Conservation (phyloP, 2,329 filamentous ascomycete species). For the Xylariales sp. region DNA sequence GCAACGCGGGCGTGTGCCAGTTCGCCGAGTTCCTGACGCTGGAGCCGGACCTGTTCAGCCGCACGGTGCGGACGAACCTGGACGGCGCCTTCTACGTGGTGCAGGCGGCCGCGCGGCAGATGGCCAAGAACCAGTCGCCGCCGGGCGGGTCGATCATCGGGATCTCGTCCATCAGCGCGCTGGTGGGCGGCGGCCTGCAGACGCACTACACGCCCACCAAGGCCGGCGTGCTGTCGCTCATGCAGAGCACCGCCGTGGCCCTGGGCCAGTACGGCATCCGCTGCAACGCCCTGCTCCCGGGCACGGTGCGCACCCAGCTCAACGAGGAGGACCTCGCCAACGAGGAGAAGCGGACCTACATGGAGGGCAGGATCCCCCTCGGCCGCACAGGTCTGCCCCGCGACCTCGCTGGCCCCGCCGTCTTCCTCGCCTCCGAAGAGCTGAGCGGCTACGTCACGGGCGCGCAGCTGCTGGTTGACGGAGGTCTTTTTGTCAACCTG, state of each 20-base stretch:
- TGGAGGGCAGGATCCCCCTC: constrained; percentile 77
- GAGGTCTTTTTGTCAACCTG: constrained; percentile 84
- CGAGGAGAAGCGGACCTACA: constrained; percentile 67
- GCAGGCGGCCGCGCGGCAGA: constrained; percentile 80
- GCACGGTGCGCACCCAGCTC: constrained; percentile 78
- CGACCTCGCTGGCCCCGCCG: constrained; percentile 80
- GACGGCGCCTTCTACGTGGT: constrained; percentile 84
- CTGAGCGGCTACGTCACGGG: constrained; percentile 80
- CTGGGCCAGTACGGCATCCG: constrained; percentile 71
- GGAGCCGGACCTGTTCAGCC: constrained; percentile 62
- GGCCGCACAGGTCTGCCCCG: constrained; percentile 65
- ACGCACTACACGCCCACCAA: constrained; percentile 89
- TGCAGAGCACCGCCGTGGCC: constrained; percentile 79
- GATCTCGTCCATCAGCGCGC: constrained; percentile 67
- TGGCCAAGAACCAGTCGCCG: constrained; percentile 62
- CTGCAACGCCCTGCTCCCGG: constrained; percentile 80
- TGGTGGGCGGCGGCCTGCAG: constrained; percentile 74
- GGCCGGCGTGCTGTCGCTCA: constrained; percentile 73
- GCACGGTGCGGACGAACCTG: constrained; percentile 76
- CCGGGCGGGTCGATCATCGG: constrained; percentile 77
- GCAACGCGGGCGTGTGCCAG: constrained; percentile 83
- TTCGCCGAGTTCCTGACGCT: constrained; percentile 84
- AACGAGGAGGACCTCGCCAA: constrained; percentile 80
- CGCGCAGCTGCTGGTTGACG: constrained; percentile 80
- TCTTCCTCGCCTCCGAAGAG: constrained; percentile 77